These are phyloP conservation scores for Aspergillus sp. DNA, from an alignment of 2,329 filamentous ascomycete genomes.

Conservation along the genomic window DNA sequence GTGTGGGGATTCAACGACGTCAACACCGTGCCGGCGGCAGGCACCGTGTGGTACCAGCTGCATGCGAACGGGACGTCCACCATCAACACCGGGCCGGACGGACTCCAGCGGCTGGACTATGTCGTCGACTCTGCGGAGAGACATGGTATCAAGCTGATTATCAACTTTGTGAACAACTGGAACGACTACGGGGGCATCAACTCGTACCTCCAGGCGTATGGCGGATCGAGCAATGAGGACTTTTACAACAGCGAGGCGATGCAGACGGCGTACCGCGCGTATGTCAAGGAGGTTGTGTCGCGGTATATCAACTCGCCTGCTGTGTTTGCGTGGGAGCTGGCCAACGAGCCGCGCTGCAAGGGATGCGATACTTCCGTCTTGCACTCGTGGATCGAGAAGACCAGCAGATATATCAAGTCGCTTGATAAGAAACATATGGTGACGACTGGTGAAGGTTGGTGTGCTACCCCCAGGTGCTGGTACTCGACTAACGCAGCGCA, in stretches of 20 bases:
- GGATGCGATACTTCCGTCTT: background rate
- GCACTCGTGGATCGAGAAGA: background rate
- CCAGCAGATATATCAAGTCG: background rate
- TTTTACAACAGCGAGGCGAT: conserved; percentile 56
- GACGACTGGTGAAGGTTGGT: conserved; percentile 1
- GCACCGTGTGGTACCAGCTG: conserved; percentile 48
- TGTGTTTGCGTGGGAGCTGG: conserved; percentile 5
- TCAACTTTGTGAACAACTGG: conserved; percentile 64
- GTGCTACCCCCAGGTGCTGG: too few relatives aligned
- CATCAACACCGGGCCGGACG: conserved; percentile 65
- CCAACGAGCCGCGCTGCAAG: background rate
- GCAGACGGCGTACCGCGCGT: background rate
- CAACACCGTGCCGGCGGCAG: conserved; percentile 36
- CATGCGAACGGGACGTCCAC: conserved; percentile 37
- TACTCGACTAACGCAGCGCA: background rate
- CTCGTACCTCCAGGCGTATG: conserved; percentile 57
- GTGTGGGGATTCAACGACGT: conserved; percentile 58
- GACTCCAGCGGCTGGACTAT: conserved; percentile 65
- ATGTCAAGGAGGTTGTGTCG: background rate
- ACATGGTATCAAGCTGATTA: conserved; percentile 62
- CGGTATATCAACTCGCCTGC: background rate
- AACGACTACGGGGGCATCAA: conserved; percentile 65
- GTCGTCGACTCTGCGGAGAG: conserved; percentile 61
- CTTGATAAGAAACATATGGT: background rate
- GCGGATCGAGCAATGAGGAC: conserved; percentile 45